phyloP scores from a whole-genome alignment of 148 eudicot species.

The Camellia granthamiana region DNA sequence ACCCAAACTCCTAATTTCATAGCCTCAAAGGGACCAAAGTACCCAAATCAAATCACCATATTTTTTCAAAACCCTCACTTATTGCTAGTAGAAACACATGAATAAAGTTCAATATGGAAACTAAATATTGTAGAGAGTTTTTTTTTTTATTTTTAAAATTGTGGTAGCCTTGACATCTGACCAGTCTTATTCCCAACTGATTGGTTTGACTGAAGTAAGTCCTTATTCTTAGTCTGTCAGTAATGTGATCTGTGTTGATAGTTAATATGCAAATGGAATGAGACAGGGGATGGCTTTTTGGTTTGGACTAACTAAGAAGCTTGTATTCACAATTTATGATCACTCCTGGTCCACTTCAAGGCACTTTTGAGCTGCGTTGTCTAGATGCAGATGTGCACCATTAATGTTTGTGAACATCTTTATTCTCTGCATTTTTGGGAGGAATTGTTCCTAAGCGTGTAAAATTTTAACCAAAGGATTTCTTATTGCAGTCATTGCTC shows the following conservation, averaged over 20 bases:
- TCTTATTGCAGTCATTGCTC: constrained; percentile 50
- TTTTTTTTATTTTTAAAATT: no score
- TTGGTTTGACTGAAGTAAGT: not conserved
- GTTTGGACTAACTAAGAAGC: not conserved
- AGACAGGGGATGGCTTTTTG: not conserved
- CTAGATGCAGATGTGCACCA: not conserved
- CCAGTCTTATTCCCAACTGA: not conserved
- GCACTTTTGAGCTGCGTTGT: not conserved
- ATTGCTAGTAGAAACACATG: no score
- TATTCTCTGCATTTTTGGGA: not conserved
- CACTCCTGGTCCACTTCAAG: not conserved
- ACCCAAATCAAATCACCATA: no score
- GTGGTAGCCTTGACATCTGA: not conserved
- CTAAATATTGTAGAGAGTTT: no score
- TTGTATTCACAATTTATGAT: not conserved
- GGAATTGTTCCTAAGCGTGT: not conserved
- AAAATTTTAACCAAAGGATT: not conserved
- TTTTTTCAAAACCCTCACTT: no score
- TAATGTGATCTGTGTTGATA: not conserved
- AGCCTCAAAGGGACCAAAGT: no score
- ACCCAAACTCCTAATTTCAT: no score
- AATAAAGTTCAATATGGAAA: no score
- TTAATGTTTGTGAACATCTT: not conserved
- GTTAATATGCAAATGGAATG: not conserved
- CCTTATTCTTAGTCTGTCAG: not conserved